A percentile compares a stretch with the other conserved stretches of the same genome.
These are phyloP conservation scores for Cryptomeria japonica DNA, from an alignment of 75 land plant genomes.

Conservation along the genomic window DNA sequence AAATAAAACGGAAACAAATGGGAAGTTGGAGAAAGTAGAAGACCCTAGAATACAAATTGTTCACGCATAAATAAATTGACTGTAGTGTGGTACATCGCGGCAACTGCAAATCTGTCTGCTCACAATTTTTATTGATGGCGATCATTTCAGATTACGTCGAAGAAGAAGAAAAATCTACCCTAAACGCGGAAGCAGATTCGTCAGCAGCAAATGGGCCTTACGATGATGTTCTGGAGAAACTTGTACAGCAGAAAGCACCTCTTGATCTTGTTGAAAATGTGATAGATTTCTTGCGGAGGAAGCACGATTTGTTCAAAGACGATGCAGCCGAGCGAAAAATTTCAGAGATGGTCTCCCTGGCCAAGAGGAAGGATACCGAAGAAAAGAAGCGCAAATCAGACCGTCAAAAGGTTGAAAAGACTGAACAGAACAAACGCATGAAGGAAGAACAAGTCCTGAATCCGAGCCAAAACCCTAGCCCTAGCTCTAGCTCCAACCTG, in stretches of 20 bases:
- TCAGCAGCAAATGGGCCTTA: conserved; percentile 12
- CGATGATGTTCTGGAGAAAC: conserved; percentile 13
- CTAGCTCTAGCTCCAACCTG: too few relatives aligned
- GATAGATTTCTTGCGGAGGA: conserved; percentile 47
- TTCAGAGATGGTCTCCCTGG: conserved; percentile 14
- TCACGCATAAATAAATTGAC: too few relatives aligned
- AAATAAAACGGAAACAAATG: too few relatives aligned
- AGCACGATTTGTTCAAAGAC: conserved; percentile 40
- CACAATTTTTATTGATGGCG: conserved; percentile 32
- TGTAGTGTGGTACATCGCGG: too few relatives aligned
- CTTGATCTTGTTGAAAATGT: conserved; percentile 52
- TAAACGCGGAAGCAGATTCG: background rate
- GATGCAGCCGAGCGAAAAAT: conserved; percentile 25
- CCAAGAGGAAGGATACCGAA: conserved; percentile 24
- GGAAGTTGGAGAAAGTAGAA: too few relatives aligned
- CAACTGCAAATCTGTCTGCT: background rate
- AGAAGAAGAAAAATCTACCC: conserved; percentile 16
- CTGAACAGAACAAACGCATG: conserved; percentile 16
- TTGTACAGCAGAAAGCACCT: conserved; percentile 28
- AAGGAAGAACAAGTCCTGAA: conserved; percentile 10
- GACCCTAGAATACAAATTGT: too few relatives aligned
- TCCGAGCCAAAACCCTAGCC: background rate
- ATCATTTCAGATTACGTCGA: conserved; percentile 54
- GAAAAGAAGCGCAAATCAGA: conserved; percentile 25
- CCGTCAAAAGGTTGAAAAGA: conserved; percentile 15